Percentiles rank a stretch among this genome's conserved stretches.
Evolutionary conservation across 73 alveolate species (phyloP).

Genomic region (Tetrahymena malaccensis): DNA sequence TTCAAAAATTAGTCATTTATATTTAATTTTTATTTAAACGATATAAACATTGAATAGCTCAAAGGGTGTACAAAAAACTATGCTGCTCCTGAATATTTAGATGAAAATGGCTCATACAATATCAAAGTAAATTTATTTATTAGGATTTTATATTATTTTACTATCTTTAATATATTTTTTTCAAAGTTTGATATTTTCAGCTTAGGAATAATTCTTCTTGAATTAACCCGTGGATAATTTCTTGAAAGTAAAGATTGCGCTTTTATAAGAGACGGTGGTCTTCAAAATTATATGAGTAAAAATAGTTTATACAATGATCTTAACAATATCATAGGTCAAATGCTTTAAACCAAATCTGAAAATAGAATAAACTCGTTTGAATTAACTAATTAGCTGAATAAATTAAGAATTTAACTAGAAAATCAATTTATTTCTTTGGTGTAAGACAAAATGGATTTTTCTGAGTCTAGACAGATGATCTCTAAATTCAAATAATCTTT

Average conservation of each 20-base stretch:
- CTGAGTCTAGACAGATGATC: background rate
- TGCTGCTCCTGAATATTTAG: background rate
- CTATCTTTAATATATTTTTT: too few species aligned
- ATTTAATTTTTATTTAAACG: too few species aligned
- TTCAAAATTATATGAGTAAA: background rate
- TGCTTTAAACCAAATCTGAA: background rate
- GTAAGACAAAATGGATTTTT: background rate
- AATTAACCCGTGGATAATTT: background rate
- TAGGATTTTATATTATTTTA: too few species aligned
- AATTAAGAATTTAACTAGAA: background rate
- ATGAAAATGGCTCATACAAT: background rate
- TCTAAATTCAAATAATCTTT: background rate
- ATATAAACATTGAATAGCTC: background rate
- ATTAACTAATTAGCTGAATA: background rate
- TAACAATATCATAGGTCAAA: too few species aligned
- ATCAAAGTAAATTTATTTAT: background rate
- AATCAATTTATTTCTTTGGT: too few species aligned
- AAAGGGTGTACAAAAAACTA: background rate
- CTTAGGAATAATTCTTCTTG: background rate
- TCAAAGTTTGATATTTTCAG: background rate
- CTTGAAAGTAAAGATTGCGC: background rate
- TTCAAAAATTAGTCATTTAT: too few species aligned
- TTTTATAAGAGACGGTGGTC: background rate
- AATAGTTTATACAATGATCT: background rate
- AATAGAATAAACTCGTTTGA: background rate